Conservation (phyloP, 176 grass and related monocot species). For the Oryza longistaminata region DNA sequence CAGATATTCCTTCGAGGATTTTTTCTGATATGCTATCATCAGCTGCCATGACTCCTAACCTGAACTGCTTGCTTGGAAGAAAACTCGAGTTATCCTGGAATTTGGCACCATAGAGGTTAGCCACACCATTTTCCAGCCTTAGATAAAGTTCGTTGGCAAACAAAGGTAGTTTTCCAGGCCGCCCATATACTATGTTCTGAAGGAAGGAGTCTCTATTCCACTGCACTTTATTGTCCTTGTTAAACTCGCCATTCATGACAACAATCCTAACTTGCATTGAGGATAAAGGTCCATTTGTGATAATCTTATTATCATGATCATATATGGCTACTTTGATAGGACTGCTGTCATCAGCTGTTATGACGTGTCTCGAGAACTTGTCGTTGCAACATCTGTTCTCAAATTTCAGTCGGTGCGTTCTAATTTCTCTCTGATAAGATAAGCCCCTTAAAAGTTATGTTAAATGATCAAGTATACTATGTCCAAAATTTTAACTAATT, state of each 20-base stretch:
- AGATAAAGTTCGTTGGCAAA: background rate
- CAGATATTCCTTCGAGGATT: conserved; percentile 37
- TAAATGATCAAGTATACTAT: too few relatives aligned
- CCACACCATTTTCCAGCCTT: conserved; percentile 34
- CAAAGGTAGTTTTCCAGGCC: conserved; percentile 12
- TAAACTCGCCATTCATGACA: conserved; percentile 31
- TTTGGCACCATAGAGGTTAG: background rate
- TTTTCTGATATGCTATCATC: conserved; percentile 31
- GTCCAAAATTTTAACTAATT: too few relatives aligned
- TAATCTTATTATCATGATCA: background rate
- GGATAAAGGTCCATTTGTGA: conserved; percentile 29
- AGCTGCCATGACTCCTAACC: conserved; percentile 31
- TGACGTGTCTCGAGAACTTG: background rate
- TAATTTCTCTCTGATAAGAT: too few relatives aligned
- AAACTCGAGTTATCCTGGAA: conserved; percentile 38
- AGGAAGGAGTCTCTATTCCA: conserved; percentile 14
- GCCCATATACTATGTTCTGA: background rate
- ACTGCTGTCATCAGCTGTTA: conserved; percentile 7
- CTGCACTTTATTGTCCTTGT: conserved; percentile 32
- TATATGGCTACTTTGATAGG: conserved; percentile 25
- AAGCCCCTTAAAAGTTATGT: too few relatives aligned
- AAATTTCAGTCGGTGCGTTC: background rate
- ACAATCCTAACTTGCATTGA: conserved; percentile 34
- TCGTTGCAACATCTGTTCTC: background rate
- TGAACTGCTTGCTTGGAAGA: conserved; percentile 33